phyloP scores from a whole-genome alignment of 805 yeast genomes.

The Myxozyma lipomycoides region DNA sequence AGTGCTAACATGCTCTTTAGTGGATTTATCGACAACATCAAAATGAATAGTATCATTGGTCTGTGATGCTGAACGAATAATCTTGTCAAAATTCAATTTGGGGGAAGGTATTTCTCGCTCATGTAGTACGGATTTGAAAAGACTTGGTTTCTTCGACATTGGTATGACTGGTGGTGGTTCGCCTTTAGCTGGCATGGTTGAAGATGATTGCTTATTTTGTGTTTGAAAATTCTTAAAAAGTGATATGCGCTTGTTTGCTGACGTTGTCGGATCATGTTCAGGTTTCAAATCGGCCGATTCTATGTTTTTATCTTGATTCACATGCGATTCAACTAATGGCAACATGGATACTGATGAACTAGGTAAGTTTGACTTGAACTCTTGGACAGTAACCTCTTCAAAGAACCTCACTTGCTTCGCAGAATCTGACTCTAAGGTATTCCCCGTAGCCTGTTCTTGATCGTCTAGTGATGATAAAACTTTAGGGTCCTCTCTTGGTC shows the following conservation, averaged over 20 bases:
- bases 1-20: no score
- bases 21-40: no score
- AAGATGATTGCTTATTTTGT: not conserved
- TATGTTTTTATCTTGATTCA: not conserved
- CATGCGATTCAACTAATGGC: not conserved
- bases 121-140: not conserved
- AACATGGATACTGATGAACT: slow-evolving; percentile 9
- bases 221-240: not conserved
- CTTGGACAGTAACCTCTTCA: slow-evolving; percentile 51
- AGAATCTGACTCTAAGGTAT: slow-evolving; percentile 6
- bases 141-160: not conserved
- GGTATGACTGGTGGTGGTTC: not conserved
- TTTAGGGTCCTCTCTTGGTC: not conserved
- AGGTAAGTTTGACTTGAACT: slow-evolving; percentile 40
- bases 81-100: not conserved
- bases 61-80: not conserved
- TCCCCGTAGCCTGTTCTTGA: not conserved
- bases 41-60: no score
- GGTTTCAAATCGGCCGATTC: slow-evolving; percentile 7
- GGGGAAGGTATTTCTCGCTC: not conserved
- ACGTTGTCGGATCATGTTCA: slow-evolving; percentile 6
- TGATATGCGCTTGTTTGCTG: slow-evolving; percentile 6
- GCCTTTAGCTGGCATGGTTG: not conserved
- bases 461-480: not conserved
- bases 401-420: slow-evolving; percentile 49